Evolutionary conservation across 2,329 filamentous ascomycete species (phyloP), one percentile per base, ranked within the genome.

Genomic region (Trichophyton schoenleinii): DNA sequence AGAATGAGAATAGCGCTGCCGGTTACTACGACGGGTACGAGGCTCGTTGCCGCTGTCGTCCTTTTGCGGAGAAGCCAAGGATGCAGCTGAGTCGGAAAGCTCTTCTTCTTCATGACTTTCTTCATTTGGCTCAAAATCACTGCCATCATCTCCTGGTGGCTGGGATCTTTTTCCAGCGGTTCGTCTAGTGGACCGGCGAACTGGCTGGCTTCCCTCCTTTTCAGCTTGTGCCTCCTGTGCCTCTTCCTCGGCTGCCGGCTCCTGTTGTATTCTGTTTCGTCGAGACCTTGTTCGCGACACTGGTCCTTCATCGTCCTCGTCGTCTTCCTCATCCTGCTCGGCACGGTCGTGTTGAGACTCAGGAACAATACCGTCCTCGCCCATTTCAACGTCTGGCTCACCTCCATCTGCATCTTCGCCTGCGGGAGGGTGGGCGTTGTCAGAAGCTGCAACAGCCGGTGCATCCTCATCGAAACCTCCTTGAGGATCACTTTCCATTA

Each of bases 91-190:
- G 44, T 78, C 78, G 1, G 80, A 82, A 59, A 77, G 68, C 18
- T 82, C 77, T 60, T 83, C 81, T 25, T 81, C 81, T 22, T 79
- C 80, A 25, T 74, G 69, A 1, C 69, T 72, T 13, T 80, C 81
- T 57, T 64, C 62, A 46, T 78, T 79, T 4, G 83, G 83, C 66
- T 85, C 82, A 64, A 86, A 86, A 66, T 86, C 83, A 66, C 83
- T 85, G 66, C 80, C 83, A 59, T 84, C 82, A 57, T 83, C 79
- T 58, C 72, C 63, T 59, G 66, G 66, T 70, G 81, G 74, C 58
- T 78, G 75, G 36, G 73, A 76, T 67, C 66, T 77, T 68, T 69
- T 73, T 61, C 69, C 70, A 42, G 70, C 72, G 64, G 71, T 75
- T 62, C 75, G 76, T 57, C 71, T 72, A 61, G 71, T 70, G 53